Base-by-base conservation (phyloP, 1,139 yeast genomes). In the Taphrina flavorubra region DNA sequence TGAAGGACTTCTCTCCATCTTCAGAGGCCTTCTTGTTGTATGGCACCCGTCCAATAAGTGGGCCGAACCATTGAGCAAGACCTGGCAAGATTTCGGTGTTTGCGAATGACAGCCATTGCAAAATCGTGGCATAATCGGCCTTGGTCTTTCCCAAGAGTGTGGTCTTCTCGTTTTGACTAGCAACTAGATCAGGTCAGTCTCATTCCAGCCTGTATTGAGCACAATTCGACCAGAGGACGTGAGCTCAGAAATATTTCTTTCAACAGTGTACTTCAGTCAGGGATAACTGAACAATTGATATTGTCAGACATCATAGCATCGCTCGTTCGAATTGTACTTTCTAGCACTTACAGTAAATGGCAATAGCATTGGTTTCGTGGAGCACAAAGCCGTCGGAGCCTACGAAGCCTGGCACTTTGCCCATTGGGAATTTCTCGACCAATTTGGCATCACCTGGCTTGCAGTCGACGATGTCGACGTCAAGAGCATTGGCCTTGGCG, bases 241-340 rank as follows among this genome's bases (percentile, higher is more conserved):
- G n/a, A 8, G 51, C 69, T 84, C 86, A 84, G 87, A 82, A 73
- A 74, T 73, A 78, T 75, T 76, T 79, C 31, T 83, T 88, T 88
- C 92, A 90, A 87, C 92, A 88, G 85, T 78, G 77, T 62, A 85
- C 75, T 88, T 88, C 87, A 88, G 94, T 88, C 94, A 88, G 94
- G 94, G 94, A 88, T 88, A 88, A 88, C 92, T 88, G 91, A 86
- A 78, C 82, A 81, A 83, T 78, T 76, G 72, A 59, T 69, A 68
- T 55, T 64, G 56, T 70, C 72, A 71, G 69, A 69, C 69, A 59
- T 63, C 51, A 57, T 46, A 16, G 68, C 49, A 46, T 44, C 6
- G n/a, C 31, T 14, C 42, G 1, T 10, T 16, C 25, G 53, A 25
- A 25, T 42, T 14, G 42, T 58, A 44, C 14, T 16, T 44, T 39